These are phyloP conservation scores for Phytophthora multivora DNA, from an alignment of 352 stramenopile species.

Conservation along the genomic window DNA sequence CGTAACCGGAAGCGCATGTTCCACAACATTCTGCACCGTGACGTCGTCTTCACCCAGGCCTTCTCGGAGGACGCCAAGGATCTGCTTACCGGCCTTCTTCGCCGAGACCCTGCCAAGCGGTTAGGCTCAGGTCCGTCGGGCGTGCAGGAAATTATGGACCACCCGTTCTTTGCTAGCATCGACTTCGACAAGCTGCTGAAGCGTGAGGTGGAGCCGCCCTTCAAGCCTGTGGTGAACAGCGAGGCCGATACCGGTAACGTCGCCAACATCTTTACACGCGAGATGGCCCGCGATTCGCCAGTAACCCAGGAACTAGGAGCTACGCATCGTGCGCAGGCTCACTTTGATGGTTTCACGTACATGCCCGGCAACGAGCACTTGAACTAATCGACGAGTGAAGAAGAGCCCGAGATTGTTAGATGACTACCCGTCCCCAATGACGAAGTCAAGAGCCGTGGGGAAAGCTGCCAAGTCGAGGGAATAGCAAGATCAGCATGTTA, in stretches of 20 bases:
- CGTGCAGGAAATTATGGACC: conserved; percentile 90
- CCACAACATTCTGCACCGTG: conserved; percentile 91
- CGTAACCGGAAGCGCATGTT: conserved; percentile 96
- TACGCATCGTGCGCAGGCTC: conserved; percentile 80
- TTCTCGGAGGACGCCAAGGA: conserved; percentile 91
- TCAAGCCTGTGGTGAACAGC: conserved; percentile 86
- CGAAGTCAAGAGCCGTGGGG: conserved; percentile 24
- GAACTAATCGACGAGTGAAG: conserved; percentile 46
- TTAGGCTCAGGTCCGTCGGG: conserved; percentile 80
- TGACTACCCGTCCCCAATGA: conserved; percentile 30
- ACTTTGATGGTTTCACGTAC: conserved; percentile 96
- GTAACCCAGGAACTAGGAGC: conserved; percentile 85
- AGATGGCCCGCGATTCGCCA: conserved; percentile 87
- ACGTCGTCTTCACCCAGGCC: conserved; percentile 84
- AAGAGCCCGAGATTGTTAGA: conserved; percentile 34
- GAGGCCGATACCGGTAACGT: conserved; percentile 87
- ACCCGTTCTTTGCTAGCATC: conserved; percentile 88
- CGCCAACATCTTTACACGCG: conserved; percentile 87
- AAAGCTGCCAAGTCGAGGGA: conserved; percentile 32
- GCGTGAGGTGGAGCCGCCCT: conserved; percentile 84
- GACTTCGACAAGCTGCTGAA: conserved; percentile 85
- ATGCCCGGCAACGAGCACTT: conserved; percentile 68
- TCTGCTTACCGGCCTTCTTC: conserved; percentile 78
- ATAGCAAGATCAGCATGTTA: conserved; percentile 17
- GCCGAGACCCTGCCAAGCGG: conserved; percentile 83